Evolutionary conservation across 169 alveolate genomes (phyloP).

Genomic region (Cryptosporidium xiaoi): DNA sequence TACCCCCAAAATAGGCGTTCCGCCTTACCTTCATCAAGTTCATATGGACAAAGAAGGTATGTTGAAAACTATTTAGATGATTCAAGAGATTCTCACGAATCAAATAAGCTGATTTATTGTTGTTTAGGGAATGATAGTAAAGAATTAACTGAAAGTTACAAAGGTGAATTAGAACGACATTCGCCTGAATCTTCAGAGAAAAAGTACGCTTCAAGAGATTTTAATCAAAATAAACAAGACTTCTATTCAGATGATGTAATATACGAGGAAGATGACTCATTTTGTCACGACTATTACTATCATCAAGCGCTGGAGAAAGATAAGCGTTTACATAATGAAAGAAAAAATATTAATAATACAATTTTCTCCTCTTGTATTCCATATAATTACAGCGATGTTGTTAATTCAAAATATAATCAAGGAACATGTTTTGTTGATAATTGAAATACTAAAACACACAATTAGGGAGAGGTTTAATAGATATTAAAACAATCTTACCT

Average conservation of each 20-base stretch:
- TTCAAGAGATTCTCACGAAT: slow-evolving; percentile 7
- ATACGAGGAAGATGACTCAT: neutral
- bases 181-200: neutral
- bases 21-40: slow-evolving; percentile 71
- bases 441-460: neutral
- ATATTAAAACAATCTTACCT: too few relatives aligned
- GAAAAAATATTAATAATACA: neutral
- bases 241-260: neutral
- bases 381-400: slow-evolving; percentile 27
- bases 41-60: slow-evolving; percentile 76
- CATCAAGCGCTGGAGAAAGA: neutral
- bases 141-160: slow-evolving; percentile 1
- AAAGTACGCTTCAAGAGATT: neutral
- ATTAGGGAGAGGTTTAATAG: too few relatives aligned
- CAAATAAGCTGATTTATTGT: slow-evolving; percentile 38
- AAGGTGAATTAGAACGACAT: neutral
- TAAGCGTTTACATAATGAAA: neutral
- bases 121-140: slow-evolving; percentile 60
- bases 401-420: slow-evolving; percentile 51
- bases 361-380: slow-evolving; percentile 57
- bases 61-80: slow-evolving; percentile 38
- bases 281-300: neutral
- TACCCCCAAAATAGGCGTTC: slow-evolving; percentile 67
- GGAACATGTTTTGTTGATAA: slow-evolving; percentile 72
- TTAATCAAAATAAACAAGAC: neutral